Percentiles rank a stretch among this genome's conserved stretches.
Conservation (phyloP, 1,139 yeast species). For the Geotrichum histeridarum region DNA sequence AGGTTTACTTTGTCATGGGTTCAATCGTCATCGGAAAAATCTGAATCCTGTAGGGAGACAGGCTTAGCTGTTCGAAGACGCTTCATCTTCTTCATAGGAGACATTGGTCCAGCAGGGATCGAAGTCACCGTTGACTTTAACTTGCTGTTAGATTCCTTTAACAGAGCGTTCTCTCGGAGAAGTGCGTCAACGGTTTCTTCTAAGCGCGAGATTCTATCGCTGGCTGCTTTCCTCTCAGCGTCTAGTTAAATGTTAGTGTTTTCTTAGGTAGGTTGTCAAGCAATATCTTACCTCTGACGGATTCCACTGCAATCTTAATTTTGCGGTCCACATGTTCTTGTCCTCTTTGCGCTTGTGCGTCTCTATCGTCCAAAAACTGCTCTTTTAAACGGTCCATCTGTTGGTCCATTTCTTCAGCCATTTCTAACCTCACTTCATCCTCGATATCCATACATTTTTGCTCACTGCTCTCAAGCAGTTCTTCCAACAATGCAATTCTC, state of each 20-base stretch:
- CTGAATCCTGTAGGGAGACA: neutral
- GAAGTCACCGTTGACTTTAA: neutral
- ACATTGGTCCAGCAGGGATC: neutral
- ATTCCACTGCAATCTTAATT: slow-evolving; percentile 12
- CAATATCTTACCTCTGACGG: slow-evolving; percentile 5
- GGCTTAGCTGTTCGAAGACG: slow-evolving; percentile 1
- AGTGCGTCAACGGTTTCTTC: slow-evolving; percentile 4
- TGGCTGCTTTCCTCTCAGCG: slow-evolving; percentile 5
- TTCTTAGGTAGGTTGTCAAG: too few species aligned
- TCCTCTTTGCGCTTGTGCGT: slow-evolving; percentile 23
- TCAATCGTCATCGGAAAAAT: neutral
- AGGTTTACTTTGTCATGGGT: too few species aligned
- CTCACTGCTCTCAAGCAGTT: slow-evolving; percentile 26
- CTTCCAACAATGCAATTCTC: slow-evolving; percentile 27
- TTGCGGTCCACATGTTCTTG: slow-evolving; percentile 17
- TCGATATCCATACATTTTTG: slow-evolving; percentile 30
- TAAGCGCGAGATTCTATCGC: neutral
- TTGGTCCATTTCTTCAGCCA: slow-evolving; percentile 35
- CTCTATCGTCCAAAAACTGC: slow-evolving; percentile 28
- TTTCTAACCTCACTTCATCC: slow-evolving; percentile 34
- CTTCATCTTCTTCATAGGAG: slow-evolving; percentile 2
- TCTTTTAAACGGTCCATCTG: slow-evolving; percentile 32
- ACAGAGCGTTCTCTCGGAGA: slow-evolving; percentile 7
- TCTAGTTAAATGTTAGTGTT: slow-evolving; percentile 4
- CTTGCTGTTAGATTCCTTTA: slow-evolving; percentile 5